Evolutionary conservation across 257 asterid genomes (phyloP), one percentile per base, ranked within the genome.

Genomic region (Nemophila menziesii): DNA sequence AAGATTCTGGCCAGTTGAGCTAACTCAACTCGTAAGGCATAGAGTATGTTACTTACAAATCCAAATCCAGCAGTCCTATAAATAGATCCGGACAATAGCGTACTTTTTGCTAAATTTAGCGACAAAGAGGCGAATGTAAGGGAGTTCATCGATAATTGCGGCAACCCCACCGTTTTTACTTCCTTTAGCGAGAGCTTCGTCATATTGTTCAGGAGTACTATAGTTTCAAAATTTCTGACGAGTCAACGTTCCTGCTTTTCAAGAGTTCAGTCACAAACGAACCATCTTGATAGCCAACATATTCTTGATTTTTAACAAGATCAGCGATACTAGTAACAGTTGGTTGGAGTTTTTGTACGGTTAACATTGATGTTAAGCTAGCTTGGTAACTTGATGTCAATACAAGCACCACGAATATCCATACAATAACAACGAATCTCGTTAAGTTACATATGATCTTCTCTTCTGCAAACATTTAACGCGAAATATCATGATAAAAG

Each of bases 311-410:
- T n/a, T 21, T 73, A 0, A 57, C 39, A 22, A 70, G 65, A 33
- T 70, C 75, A 4, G 22, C 0, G 13, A 71, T 41, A 46, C 42
- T 60, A 13, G 72, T 64, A 44, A 71, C 59, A 9, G 66, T 47
- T 5, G 80, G 69, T 22, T 60, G 67, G 4, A 77, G 79, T 47
- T 77, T 74, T 11, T 68, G 71, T 11, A 71, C 77, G 8, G 80
- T 77, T 16, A 77, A 43, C 79, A 73, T 72, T 21, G 82, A 77
- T 21, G 86, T 48, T 58, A 77, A 54, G 66, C 52, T 77, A 22
- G 82, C 82, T 0, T 81, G 74, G 60, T 77, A 70, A 22, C 82
- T 71, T 33, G 78, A 66, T 34, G 82, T 70, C 12, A 77, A 50
- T 12, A 77, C 77, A 5, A 77, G 56, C 40, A 77, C 87, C 46